Conservation (phyloP, 2,329 filamentous ascomycete genomes). For the Mycosphaerella sp. region DNA sequence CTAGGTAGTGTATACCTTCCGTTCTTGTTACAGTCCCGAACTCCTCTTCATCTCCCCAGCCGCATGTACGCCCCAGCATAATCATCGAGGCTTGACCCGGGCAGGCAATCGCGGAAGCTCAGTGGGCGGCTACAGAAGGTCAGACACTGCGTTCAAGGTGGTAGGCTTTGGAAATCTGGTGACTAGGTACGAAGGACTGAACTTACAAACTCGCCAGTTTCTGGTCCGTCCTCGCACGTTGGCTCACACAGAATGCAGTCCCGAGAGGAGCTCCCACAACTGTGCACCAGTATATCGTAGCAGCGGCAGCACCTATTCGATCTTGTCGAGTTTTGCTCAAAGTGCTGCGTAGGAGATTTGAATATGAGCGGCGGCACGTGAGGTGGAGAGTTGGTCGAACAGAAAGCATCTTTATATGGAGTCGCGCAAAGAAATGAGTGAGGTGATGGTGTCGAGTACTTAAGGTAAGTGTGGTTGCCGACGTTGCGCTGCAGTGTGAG, state of each 20-base stretch:
- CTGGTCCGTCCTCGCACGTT: constrained; percentile 28
- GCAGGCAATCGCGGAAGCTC: constrained; percentile 34
- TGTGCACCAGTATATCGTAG: constrained; percentile 32
- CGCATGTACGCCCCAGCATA: constrained; percentile 28
- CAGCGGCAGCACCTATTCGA: constrained; percentile 25
- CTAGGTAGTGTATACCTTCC: background rate
- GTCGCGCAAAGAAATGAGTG: background rate
- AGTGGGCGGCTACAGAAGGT: constrained; percentile 27
- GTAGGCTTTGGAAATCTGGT: background rate
- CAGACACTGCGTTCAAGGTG: background rate
- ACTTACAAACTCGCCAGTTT: constrained; percentile 31
- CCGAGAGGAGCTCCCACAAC: constrained; percentile 33
- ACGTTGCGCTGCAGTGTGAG: background rate
- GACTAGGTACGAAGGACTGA: background rate
- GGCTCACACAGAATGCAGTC: constrained; percentile 31
- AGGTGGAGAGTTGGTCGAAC: background rate
- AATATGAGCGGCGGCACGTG: constrained; percentile 21
- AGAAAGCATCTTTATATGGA: background rate
- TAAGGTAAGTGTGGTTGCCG: background rate
- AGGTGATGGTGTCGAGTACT: background rate
- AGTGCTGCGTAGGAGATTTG: constrained; percentile 20
- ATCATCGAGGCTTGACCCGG: constrained; percentile 31
- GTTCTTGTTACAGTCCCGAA: background rate
- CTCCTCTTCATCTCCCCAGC: constrained; percentile 10
- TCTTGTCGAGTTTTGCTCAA: constrained; percentile 16